Base-by-base conservation (phyloP, 345 rosid genomes). In the Durio zibethinus region DNA sequence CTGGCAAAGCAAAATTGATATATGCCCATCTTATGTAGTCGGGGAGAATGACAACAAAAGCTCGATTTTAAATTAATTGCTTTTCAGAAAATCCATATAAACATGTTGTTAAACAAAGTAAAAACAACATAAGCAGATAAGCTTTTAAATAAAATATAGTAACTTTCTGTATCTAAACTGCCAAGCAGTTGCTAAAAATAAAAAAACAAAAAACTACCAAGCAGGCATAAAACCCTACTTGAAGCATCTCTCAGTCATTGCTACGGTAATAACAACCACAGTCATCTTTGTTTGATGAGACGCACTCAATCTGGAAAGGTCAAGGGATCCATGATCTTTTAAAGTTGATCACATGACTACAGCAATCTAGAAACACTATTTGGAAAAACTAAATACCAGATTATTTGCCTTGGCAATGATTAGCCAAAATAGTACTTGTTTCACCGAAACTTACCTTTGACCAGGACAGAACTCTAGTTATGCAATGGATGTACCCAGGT, bases 391-490 rank as follows among this genome's bases (percentile, higher is more conserved):
- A 29, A 48, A 48, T 31, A 29, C 35, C 15, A 70, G 21, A 48
- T 48, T 9, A 40, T 4, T 74, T 59, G 62, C 45, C 60, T 50
- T 33, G 43, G 43, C 45, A 76, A 65, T 43, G 25, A 33, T 64
- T 29, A 48, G 29, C 61, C 53, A 45, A 76, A 53, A 10, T 67
- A 62, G 60, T 67, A 70, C 35, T 43, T 23, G 63, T 1, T 50
- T 52, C 10, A 43, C 40, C 31, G 64, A 23, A 76, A 52, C 80
- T 56, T 88, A 95, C 99, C 94, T 90, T 84, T 89, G 87, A 79
- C 45, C 83, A 21, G 96, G 99, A 76, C 99, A 95, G 85, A 95
- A 92, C 82, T 89, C 99, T 6, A 95, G 84, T 36, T 89, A 84
- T 42, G 87, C 83, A 80, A 96, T 89, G 73, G 84, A 65, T 61